A percentile compares a stretch with the other conserved stretches of the same genome.
phyloP scores from a whole-genome alignment of 352 stramenopile genomes.

The Blastocystis sp. region DNA sequence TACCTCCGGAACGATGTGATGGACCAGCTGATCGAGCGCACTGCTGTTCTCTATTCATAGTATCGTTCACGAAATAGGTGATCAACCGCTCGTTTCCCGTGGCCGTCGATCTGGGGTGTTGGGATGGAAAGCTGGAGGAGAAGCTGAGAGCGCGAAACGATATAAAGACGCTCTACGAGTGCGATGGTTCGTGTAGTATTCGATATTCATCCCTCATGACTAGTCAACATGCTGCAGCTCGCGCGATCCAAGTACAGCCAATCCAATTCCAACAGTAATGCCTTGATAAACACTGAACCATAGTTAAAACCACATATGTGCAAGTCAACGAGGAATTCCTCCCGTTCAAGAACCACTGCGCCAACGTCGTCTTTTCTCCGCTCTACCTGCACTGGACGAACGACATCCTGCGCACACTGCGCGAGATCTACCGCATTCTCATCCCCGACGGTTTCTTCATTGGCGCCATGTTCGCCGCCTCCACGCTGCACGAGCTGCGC shows the following conservation, averaged over 20 bases:
- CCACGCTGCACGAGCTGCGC: constrained; percentile 49
- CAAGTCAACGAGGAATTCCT: constrained; percentile 69
- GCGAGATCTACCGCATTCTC: constrained; percentile 55
- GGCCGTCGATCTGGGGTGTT: constrained; percentile 61
- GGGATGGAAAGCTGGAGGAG: constrained; percentile 31
- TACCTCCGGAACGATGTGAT: constrained; percentile 60
- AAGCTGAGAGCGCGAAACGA: neutral
- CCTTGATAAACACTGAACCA: neutral
- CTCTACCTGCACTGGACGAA: constrained; percentile 66
- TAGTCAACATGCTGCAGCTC: constrained; percentile 63
- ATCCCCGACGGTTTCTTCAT: constrained; percentile 62
- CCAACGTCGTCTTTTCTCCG: constrained; percentile 47
- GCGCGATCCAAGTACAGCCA: neutral
- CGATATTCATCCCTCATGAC: neutral
- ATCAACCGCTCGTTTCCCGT: constrained; percentile 66
- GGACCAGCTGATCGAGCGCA: constrained; percentile 49
- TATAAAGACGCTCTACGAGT: constrained; percentile 62
- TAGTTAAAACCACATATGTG: constrained; percentile 39
- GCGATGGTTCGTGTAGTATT: constrained; percentile 43
- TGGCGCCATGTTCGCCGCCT: constrained; percentile 36
- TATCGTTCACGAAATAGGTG: neutral
- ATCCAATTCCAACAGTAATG: neutral
- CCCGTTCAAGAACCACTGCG: constrained; percentile 61
- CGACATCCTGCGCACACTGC: constrained; percentile 41
- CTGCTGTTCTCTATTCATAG: neutral